Base-by-base conservation (phyloP, 176 grass and related monocot genomes). In the Aegilops sharonensis region DNA sequence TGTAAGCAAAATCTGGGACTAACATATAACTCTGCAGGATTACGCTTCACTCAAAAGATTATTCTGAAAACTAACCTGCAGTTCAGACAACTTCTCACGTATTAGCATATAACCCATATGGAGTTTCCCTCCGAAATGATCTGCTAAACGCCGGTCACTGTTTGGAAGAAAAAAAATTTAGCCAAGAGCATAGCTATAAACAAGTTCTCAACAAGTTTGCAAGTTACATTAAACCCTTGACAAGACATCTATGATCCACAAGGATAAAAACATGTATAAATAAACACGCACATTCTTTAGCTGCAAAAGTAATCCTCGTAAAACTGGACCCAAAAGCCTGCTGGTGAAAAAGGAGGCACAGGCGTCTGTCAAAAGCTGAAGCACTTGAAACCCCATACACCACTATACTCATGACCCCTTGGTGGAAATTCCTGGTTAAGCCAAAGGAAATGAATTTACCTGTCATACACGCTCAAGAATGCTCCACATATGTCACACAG, bases 71-170 rank as follows among this genome's bases (percentile, higher is more conserved):
- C 47, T 68, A 63, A 99, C 97, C 90, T 94, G 82, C 32, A 99
- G 88, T 91, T 96, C 90, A 0, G 71, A 57, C 20, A 96, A 84
- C 68, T 94, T 99, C 61, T 99, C 97, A 65, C 97, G 97, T 52
- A 96, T 90, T 69, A 95, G 97, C 90, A 96, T 94, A 76, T 94
- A 99, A 29, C 97, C 97, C 70, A 99, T 87, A 72, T 99, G 97
- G 87, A 96, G 97, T 84, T 99, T 96, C 29, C 97, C 97, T 84
- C 97, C 97, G 91, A 99, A 99, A 93, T 99, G 97, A 94, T 99
- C 94, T 82, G 97, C 94, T 82, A 99, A 68, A 45, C 97, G 97
- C 34, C 94, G 94, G 76, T 99, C 94, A 96, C 97, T 96, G 84
- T 88, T 83, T 66, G 78, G 30, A 27, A 84, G 56, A 47, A 75